Evolutionary conservation across 228 moss, liverwort and hornwort species (phyloP).

Genomic region (Sphagnum magellanicum): DNA sequence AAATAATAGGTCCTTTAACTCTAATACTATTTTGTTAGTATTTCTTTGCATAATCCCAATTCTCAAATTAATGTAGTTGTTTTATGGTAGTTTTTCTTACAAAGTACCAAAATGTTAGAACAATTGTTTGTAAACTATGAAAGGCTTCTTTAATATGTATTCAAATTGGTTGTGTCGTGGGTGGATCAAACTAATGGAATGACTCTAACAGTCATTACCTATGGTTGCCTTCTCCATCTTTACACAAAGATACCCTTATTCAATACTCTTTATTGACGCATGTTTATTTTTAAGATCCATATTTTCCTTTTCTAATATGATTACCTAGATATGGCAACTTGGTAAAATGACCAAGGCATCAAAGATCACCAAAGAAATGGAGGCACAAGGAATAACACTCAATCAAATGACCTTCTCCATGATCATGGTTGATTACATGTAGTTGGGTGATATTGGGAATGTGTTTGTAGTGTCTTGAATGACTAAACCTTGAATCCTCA

Average conservation of each 20-base stretch:
- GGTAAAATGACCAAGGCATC: conserved; percentile 67
- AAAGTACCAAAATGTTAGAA: too few relatives aligned
- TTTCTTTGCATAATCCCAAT: too few relatives aligned
- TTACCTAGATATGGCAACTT: conserved; percentile 21
- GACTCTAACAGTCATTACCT: conserved; percentile 62
- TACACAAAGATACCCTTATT: conserved; percentile 47
- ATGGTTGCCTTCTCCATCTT: conserved; percentile 65
- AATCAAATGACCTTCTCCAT: conserved; percentile 68
- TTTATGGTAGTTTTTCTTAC: too few relatives aligned
- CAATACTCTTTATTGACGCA: background rate
- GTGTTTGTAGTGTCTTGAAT: conserved; percentile 44
- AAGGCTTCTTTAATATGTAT: background rate
- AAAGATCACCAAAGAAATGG: conserved; percentile 53
- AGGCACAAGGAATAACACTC: conserved; percentile 43
- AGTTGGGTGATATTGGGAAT: conserved; percentile 50
- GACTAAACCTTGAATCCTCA: background rate
- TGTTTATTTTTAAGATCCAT: background rate
- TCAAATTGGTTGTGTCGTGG: background rate
- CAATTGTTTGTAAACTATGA: too few relatives aligned
- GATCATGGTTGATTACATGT: conserved; percentile 74
- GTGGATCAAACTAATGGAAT: conserved; percentile 47
- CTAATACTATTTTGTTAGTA: background rate
- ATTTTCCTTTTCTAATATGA: background rate
- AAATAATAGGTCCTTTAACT: background rate
- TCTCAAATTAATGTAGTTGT: background rate